A percentile compares a stretch with the other conserved stretches of the same genome.
These are phyloP conservation scores for Mortierella claussenii DNA, from an alignment of 192 early-diverging fungal species.

Conservation along the genomic window DNA sequence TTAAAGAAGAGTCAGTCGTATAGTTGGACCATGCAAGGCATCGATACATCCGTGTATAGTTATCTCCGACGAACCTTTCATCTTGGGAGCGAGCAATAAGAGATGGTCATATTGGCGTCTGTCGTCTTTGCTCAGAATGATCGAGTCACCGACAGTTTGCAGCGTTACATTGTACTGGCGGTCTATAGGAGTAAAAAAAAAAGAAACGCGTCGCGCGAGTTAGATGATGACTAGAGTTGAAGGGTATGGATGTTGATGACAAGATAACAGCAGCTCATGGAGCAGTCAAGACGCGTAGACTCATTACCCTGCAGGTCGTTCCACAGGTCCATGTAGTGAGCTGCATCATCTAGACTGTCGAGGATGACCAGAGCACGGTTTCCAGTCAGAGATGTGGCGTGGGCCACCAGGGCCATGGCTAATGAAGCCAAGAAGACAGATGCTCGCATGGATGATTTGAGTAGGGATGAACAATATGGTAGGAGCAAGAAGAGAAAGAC, in stretches of 20 bases:
- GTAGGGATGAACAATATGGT: no score
- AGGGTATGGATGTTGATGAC: background rate
- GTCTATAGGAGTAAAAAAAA: slow-evolving; percentile 49
- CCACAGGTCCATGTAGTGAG: slow-evolving; percentile 67
- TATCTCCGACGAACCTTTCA: slow-evolving; percentile 67
- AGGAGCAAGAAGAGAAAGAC: no score
- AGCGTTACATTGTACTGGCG: slow-evolving; percentile 70
- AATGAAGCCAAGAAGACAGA: slow-evolving; percentile 32
- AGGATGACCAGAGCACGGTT: slow-evolving; percentile 75
- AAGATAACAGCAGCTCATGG: background rate
- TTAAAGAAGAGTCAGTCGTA: slow-evolving; percentile 27
- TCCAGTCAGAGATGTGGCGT: slow-evolving; percentile 73
- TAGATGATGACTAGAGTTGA: slow-evolving; percentile 12
- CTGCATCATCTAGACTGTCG: slow-evolving; percentile 60
- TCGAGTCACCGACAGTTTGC: slow-evolving; percentile 61
- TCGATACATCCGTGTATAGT: no score
- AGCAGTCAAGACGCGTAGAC: background rate
- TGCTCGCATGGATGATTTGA: slow-evolving; percentile 23
- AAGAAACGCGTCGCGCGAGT: slow-evolving; percentile 1
- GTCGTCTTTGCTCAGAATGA: slow-evolving; percentile 67
- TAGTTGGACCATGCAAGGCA: no score
- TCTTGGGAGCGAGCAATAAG: slow-evolving; percentile 81
- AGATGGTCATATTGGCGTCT: slow-evolving; percentile 84
- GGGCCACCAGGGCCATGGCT: slow-evolving; percentile 48
- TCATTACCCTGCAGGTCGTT: slow-evolving; percentile 63